Percentiles rank a stretch among this genome's conserved stretches.
Evolutionary conservation across 2,329 filamentous ascomycete species (phyloP).

Genomic region (Coniella vitis): DNA sequence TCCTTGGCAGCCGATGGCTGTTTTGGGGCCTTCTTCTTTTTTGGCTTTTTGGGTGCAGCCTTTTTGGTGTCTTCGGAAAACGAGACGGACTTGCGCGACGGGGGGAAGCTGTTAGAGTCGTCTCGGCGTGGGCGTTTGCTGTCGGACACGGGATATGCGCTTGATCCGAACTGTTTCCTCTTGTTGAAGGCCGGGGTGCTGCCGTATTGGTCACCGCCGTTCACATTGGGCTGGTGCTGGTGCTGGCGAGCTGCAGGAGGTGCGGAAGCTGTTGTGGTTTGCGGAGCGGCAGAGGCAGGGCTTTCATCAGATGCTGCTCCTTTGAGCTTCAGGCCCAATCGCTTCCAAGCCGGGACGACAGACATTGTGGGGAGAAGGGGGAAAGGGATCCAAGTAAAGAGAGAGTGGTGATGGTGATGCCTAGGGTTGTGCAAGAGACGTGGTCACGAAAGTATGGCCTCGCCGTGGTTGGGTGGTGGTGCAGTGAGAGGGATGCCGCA

Average conservation of each 20-base stretch:
- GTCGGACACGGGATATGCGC: slow-evolving; percentile 18
- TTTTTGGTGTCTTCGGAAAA: slow-evolving; percentile 39
- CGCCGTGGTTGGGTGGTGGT: neutral
- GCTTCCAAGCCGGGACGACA: slow-evolving; percentile 52
- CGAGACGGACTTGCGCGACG: slow-evolving; percentile 39
- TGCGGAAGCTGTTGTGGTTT: slow-evolving; percentile 14
- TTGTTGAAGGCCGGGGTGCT: slow-evolving; percentile 35
- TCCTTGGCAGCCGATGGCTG: slow-evolving; percentile 18
- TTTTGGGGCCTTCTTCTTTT: slow-evolving; percentile 30
- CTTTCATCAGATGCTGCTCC: slow-evolving; percentile 30
- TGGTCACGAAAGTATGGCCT: slow-evolving; percentile 11
- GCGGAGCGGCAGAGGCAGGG: slow-evolving; percentile 22
- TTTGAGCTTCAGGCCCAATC: slow-evolving; percentile 58
- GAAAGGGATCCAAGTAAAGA: slow-evolving; percentile 15
- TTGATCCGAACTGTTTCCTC: slow-evolving; percentile 41
- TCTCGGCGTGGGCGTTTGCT: slow-evolving; percentile 30
- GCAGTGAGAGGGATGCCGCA: neutral
- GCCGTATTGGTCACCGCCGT: slow-evolving; percentile 18
- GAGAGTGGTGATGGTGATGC: slow-evolving; percentile 11
- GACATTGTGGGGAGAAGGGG: slow-evolving; percentile 30
- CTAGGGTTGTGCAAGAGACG: slow-evolving; percentile 13
- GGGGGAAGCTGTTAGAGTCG: slow-evolving; percentile 18
- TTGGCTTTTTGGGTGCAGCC: slow-evolving; percentile 24
- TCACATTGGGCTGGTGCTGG: slow-evolving; percentile 22
- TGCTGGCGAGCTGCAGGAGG: slow-evolving; percentile 18